Conservation (phyloP, 768 basidiomycete genomes). For the Panaeolus cyanescens region DNA sequence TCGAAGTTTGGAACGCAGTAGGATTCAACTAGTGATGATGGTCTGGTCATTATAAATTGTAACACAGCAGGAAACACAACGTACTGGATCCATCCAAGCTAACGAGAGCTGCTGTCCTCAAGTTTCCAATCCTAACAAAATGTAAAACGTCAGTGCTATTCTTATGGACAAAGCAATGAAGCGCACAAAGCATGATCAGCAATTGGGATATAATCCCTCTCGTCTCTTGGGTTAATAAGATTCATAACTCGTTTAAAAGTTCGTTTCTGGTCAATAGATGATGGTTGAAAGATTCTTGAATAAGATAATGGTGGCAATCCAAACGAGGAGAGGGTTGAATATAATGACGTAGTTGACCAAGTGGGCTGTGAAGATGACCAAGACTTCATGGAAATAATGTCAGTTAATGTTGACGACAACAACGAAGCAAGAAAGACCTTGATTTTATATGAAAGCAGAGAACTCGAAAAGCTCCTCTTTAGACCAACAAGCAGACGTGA, state of each 20-base stretch:
- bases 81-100: conserved; percentile 83
- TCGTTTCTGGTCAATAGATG: not conserved
- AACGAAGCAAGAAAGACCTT: too few species aligned
- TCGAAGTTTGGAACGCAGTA: conserved; percentile 95
- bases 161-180: conserved; percentile 1
- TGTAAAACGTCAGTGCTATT: conserved; percentile 5
- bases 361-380: too few species aligned
- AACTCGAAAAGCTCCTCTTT: too few species aligned
- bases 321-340: not conserved
- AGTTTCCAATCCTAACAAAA: conserved; percentile 70
- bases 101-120: conserved; percentile 81
- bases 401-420: too few species aligned
- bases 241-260: conserved; percentile 48
- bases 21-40: conserved; percentile 65
- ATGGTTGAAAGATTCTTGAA: not conserved
- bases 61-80: conserved; percentile 12
- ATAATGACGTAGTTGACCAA: too few species aligned
- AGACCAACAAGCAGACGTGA: not conserved
- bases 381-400: too few species aligned
- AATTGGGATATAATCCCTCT: conserved; percentile 73
- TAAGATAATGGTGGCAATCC: not conserved
- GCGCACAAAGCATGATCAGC: conserved; percentile 80
- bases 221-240: conserved; percentile 47
- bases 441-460: too few species aligned
- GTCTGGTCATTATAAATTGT: not conserved